Base-by-base conservation (phyloP, 352 stramenopile genomes). In the Globisporangium alternatum region DNA sequence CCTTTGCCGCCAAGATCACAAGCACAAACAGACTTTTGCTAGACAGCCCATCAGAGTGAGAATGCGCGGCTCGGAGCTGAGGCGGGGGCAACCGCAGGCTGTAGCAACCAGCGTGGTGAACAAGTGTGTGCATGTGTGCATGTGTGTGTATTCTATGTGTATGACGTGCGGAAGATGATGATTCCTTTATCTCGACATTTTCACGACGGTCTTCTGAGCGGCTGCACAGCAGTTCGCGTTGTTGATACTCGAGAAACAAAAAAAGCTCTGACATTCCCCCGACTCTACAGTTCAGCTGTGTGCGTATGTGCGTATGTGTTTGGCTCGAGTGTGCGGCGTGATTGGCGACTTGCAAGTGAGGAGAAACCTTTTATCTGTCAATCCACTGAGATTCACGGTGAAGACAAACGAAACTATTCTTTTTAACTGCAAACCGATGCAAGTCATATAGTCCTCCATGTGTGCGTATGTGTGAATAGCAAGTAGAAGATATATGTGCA, bases 171-270 rank as follows among this genome's bases (percentile, higher is more conserved):
- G 77, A 94, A 83, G 74, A 89, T 88, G 78, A 92, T 95, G 86
- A 95, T 80, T 75, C 19, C 74, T 74, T 83, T 85, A 87, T 90
- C 84, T 93, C 83, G 79, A 92, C 72, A 75, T 85, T 91, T 87
- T 94, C 86, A 95, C 83, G 86, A 95, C 86, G 86, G 86, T 95
- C 86, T 89, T 92, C 86, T 95, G 83, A 95, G 83, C 70, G 56
- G 48, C 56, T 61, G 75, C 57, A 53, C 39, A 69, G 61, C 67
- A 49, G 67, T 62, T 71, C 48, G 75, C 83, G 64, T 68, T 95
- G 86, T 75, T 90, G 85, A 93, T 67, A 94, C 76, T 92, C 82
- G 83, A 91, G 83, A 90, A 89, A 81, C 75, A 81, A 85, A 86
- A 88, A 67, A 78, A 85, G 83, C 68, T 90, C 83, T 91, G 83